Evolutionary conservation across 1,284 basidiomycete genomes (phyloP).

Genomic region (Omphalotus olearius): DNA sequence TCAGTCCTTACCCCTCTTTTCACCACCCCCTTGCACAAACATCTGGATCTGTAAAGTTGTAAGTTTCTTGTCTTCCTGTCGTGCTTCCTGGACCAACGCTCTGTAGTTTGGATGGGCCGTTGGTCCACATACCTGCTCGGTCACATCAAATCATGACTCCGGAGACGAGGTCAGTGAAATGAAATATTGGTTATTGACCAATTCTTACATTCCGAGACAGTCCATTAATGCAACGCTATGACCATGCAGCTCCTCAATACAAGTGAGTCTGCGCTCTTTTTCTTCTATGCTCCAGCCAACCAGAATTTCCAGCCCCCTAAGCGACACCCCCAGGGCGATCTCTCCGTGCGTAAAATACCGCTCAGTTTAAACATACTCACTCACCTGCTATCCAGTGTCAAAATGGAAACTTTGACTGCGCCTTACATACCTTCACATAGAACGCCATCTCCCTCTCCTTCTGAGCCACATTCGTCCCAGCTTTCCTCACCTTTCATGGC

Average conservation of each 20-base stretch:
- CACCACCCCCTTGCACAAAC: neutral
- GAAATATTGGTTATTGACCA: neutral
- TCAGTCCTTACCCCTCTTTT: constrained; percentile 19
- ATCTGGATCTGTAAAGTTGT: neutral
- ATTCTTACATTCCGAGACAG: constrained; percentile 3
- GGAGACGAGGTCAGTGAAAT: constrained; percentile 35
- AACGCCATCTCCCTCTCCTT: constrained; percentile 10
- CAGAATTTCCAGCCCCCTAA: neutral
- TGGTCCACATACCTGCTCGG: constrained; percentile 16
- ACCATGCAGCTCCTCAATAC: neutral
- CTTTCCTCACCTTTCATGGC: constrained; percentile 46
- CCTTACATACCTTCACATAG: neutral
- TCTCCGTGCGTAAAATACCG: neutral
- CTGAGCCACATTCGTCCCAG: constrained; percentile 18
- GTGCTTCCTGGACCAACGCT: neutral
- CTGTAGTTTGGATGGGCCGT: neutral
- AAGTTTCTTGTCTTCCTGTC: constrained; percentile 1
- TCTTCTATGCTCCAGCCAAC: neutral
- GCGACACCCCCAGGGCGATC: neutral
- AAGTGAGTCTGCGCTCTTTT: neutral
- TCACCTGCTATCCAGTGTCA: neutral
- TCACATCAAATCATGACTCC: constrained; percentile 48
- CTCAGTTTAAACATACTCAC: neutral
- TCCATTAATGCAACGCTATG: constrained; percentile 6
- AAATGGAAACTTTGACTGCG: constrained; percentile 7